Evolutionary conservation across 164 flowering plant species (phyloP).

Genomic region (Santalum album): DNA sequence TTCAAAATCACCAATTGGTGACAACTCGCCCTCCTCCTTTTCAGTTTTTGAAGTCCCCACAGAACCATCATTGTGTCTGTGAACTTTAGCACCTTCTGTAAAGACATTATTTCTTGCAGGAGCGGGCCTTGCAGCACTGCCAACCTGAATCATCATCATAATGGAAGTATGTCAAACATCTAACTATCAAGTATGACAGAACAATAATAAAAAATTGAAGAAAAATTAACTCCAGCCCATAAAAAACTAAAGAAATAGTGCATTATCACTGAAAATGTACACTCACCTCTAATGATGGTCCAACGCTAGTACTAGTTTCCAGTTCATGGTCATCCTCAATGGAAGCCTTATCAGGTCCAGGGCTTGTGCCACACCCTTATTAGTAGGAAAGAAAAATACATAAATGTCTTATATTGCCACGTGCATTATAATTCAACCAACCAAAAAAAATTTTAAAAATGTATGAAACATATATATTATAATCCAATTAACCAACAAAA

Average conservation of each 20-base stretch:
- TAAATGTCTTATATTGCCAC: background rate
- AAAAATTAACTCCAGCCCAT: no score
- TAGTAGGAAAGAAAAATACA: slow-evolving; percentile 5
- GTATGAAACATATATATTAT: no score
- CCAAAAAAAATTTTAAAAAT: no score
- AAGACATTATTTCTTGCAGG: slow-evolving; percentile 22
- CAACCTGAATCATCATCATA: slow-evolving; percentile 25
- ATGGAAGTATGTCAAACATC: no score
- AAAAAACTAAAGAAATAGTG: no score
- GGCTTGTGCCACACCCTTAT: slow-evolving; percentile 24
- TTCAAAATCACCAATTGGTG: slow-evolving; percentile 60
- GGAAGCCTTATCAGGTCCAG: slow-evolving; percentile 12
- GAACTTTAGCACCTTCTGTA: slow-evolving; percentile 17
- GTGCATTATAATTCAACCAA: no score
- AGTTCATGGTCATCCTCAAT: slow-evolving; percentile 17
- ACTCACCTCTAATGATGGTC: slow-evolving; percentile 29
- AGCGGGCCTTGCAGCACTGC: slow-evolving; percentile 18
- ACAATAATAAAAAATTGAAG: no score
- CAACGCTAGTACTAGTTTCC: slow-evolving; percentile 15
- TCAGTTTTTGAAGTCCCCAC: slow-evolving; percentile 30
- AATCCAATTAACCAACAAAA: no score
- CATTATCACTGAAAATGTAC: background rate
- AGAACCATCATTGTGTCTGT: slow-evolving; percentile 19
- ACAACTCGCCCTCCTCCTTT: slow-evolving; percentile 71
- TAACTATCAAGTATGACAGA: no score